phyloP scores from a whole-genome alignment of 495 filamentous ascomycete genomes.

The Apiosordaria backusii region DNA sequence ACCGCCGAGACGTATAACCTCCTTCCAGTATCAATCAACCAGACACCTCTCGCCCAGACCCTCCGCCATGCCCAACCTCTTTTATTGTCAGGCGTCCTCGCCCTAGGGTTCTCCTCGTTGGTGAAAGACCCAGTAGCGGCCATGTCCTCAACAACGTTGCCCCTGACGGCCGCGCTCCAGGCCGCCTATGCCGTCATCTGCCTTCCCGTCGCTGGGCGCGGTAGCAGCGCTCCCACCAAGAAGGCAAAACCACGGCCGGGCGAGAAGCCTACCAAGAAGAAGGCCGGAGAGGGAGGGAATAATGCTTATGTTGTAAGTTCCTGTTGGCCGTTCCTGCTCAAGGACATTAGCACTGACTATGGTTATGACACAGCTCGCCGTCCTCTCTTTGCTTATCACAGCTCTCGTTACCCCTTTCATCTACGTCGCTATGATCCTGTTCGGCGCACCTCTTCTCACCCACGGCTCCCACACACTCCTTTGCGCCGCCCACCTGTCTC shows the following conservation, averaged over 20 bases:
- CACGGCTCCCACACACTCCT: conserved; percentile 75
- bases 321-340: not conserved
- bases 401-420: conserved; percentile 56
- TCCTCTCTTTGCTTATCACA: conserved; percentile 62
- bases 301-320: conserved; percentile 36
- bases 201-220: conserved; percentile 59
- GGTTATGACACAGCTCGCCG: conserved; percentile 48
- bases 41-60: conserved; percentile 32
- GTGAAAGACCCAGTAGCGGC: conserved; percentile 67
- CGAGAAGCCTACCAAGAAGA: conserved; percentile 42
- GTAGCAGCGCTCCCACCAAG: conserved; percentile 22
- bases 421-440: conserved; percentile 67
- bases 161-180: conserved; percentile 62
- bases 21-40: conserved; percentile 33
- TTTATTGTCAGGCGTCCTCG: conserved; percentile 59
- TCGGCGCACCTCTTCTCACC: conserved; percentile 86
- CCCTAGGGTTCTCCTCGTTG: conserved; percentile 59
- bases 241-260: conserved; percentile 38
- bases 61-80: conserved; percentile 42
- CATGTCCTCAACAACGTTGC: conserved; percentile 54
- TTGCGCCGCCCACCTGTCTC: conserved; percentile 72
- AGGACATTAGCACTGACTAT: not conserved
- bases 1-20: conserved; percentile 14
- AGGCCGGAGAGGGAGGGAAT: conserved; percentile 28
- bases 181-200: conserved; percentile 65